Evolutionary conservation across 1,139 yeast genomes (phyloP), one percentile per base, ranked within the genome.

Genomic region (Hemisphaericaspora lyxosophila): DNA sequence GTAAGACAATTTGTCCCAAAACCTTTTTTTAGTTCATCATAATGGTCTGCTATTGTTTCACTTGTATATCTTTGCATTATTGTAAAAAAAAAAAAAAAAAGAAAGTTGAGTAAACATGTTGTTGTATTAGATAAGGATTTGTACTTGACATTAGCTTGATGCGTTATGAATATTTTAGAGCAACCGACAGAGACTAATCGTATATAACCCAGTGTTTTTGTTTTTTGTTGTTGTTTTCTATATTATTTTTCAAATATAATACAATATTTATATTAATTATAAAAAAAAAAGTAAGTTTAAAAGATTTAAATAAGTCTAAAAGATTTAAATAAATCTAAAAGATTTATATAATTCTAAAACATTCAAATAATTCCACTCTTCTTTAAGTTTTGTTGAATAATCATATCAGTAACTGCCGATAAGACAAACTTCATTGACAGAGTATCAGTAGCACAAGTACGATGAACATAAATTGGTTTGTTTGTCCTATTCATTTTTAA

Each of bases 361-460:
- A 27, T 15, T 25, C 31, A 86, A 46, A 90, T 73, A 41, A 92
- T 70, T 1, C 98, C 98, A 53, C 94, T 85, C 58, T 79, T 80
- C 57, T 82, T 80, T 58, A 92, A 64, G 55, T 86, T 89, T 53
- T 84, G 85, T 57, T 87, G 94, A 29, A 90, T 78, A 35, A 92
- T 79, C 75, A 88, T 75, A 62, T 92, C 98, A 1, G 97, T 88
- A 5, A 89, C 96, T 0, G 97, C 97, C 8, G 87, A 78, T 46
- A 92, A 70, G 20, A 92, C 96, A 59, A 89, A 90, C 54, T 78
- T 77, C 96, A 90, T 90, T 19, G 87, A 75, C 39, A 77, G 72
- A 0, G 95, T 80, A 59, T 94, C 98, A 0, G 98, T 92, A 2
- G 99, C 99, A 66, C 97, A 89, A 1, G 98, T 94, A 48, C 90